Evolutionary conservation across 352 stramenopile species (phyloP).

Genomic region (Globisporangium okanoganense): DNA sequence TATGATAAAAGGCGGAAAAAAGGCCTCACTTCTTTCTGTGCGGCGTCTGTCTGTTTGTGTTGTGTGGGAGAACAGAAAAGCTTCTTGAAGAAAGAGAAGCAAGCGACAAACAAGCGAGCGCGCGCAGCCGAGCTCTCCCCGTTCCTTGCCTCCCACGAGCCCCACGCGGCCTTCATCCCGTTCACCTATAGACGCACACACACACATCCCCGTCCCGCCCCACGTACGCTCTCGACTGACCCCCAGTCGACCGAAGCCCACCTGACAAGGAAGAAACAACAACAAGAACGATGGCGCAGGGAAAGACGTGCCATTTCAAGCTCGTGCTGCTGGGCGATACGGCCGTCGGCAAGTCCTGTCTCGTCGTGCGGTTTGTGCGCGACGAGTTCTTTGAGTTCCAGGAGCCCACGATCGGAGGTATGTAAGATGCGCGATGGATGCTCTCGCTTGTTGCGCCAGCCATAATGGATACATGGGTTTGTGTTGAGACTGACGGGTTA

Average conservation of each 20-base stretch:
- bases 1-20: background rate
- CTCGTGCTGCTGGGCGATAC: slow-evolving; percentile 99
- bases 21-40: background rate
- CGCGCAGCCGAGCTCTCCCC: background rate
- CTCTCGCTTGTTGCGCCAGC: background rate
- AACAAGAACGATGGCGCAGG: slow-evolving; percentile 64
- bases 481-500: background rate
- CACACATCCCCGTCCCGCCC: background rate
- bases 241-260: background rate
- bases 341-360: slow-evolving; percentile 99
- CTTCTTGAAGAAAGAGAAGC: slow-evolving; percentile 16
- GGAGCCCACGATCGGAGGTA: slow-evolving; percentile 95
- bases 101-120: slow-evolving; percentile 10
- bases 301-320: slow-evolving; percentile 97
- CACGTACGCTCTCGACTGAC: background rate
- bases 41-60: background rate
- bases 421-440: too few species aligned
- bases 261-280: background rate
- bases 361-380: slow-evolving; percentile 98
- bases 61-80: slow-evolving; percentile 14
- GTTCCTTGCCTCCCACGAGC: background rate
- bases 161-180: background rate
- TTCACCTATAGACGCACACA: slow-evolving; percentile 1
- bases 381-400: slow-evolving; percentile 99
- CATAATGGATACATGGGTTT: background rate